phyloP scores from a whole-genome alignment of 2,329 filamentous ascomycete species.

The Colletotrichum caudatum region DNA sequence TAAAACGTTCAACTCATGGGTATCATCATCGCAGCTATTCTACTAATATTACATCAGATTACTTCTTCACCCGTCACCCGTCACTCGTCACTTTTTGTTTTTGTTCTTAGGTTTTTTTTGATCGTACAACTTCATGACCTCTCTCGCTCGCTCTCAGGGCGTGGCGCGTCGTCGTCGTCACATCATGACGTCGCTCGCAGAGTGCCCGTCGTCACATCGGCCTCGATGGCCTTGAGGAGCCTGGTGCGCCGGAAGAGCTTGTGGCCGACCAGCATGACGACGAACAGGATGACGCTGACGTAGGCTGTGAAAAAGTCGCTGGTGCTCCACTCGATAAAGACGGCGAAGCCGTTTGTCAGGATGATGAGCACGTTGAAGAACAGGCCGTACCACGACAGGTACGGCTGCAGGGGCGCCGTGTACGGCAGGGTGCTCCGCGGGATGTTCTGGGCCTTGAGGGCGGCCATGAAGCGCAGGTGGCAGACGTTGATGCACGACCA shows the following conservation, averaged over 20 bases:
- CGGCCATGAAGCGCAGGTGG: slow-evolving; percentile 75
- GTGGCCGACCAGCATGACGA: slow-evolving; percentile 70
- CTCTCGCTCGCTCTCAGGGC: not conserved
- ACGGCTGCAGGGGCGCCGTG: slow-evolving; percentile 72
- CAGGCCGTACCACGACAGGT: slow-evolving; percentile 73
- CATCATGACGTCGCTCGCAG: slow-evolving; percentile 20
- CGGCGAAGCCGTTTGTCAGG: slow-evolving; percentile 76
- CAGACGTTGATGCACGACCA: slow-evolving; percentile 76
- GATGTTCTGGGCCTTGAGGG: slow-evolving; percentile 67
- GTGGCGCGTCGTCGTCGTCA: not conserved
- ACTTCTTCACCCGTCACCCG: not conserved
- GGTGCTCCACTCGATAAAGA: slow-evolving; percentile 73
- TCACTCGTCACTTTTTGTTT: not conserved
- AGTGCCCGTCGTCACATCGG: slow-evolving; percentile 48
- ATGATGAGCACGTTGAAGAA: slow-evolving; percentile 74
- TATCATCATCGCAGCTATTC: slow-evolving; percentile 38
- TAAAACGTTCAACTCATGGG: slow-evolving; percentile 20
- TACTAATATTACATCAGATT: slow-evolving; percentile 39
- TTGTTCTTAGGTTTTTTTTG: too few species aligned
- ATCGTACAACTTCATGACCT: not conserved
- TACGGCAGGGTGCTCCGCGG: slow-evolving; percentile 70
- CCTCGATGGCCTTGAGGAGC: slow-evolving; percentile 52
- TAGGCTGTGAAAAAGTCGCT: slow-evolving; percentile 74
- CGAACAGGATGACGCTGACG: slow-evolving; percentile 73
- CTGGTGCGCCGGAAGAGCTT: slow-evolving; percentile 62